Conservation (phyloP, 2,329 filamentous ascomycete species). For the Orbilia blumenaviensis region DNA sequence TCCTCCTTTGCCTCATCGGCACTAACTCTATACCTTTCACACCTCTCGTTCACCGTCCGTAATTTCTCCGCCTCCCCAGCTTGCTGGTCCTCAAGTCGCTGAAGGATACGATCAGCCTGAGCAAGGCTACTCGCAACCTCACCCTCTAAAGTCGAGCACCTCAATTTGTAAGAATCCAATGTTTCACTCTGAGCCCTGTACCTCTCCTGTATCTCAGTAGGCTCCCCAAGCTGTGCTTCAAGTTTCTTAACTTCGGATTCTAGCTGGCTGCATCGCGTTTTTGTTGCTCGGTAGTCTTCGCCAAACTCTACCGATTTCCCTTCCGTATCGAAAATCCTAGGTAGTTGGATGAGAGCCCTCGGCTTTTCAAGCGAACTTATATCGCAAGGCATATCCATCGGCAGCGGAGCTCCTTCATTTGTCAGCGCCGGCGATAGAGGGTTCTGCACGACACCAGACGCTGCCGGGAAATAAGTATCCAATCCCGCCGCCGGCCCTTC, state of each 20-base stretch:
- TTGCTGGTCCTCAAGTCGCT: background rate
- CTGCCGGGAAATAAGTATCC: too few species aligned
- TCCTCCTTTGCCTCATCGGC: background rate
- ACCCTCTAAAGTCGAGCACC: background rate
- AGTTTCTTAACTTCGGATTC: background rate
- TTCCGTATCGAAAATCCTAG: background rate
- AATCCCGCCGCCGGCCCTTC: background rate
- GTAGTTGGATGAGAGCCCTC: too few species aligned
- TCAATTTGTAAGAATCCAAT: background rate
- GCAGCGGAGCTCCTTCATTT: background rate
- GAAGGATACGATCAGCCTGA: background rate
- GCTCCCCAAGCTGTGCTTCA: background rate
- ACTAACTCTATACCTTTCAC: background rate
- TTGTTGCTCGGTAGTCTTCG: background rate
- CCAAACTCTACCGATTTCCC: background rate
- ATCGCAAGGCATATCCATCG: background rate
- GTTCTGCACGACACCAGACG: background rate
- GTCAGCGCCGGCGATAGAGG: too few species aligned
- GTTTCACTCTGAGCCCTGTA: background rate
- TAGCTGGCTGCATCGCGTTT: background rate
- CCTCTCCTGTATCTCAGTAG: background rate
- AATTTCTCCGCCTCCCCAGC: background rate
- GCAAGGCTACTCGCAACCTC: background rate
- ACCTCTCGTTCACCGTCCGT: background rate
- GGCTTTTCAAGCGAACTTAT: background rate